Conservation (phyloP, 75 land plant genomes). For the Sequoiadendron giganteum region DNA sequence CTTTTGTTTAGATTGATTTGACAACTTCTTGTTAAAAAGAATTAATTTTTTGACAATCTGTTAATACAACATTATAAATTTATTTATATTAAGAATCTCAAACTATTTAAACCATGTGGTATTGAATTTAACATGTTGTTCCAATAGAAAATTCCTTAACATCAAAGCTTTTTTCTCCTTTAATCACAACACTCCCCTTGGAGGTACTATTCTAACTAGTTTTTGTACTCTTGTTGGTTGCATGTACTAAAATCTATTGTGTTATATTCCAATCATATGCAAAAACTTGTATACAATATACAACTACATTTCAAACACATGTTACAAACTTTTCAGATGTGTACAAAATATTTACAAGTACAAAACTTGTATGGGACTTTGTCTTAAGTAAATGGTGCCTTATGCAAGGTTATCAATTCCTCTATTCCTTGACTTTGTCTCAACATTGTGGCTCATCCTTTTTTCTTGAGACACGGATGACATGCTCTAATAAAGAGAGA, state of each 20-base stretch:
- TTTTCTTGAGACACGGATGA: too few relatives aligned
- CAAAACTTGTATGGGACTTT: neutral
- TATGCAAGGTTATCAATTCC: too few relatives aligned
- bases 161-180: conserved; percentile 70
- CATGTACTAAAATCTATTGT: neutral
- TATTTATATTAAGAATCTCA: neutral
- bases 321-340: neutral
- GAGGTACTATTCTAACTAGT: conserved; percentile 48
- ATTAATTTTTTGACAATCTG: neutral
- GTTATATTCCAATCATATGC: neutral
- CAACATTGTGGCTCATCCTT: too few relatives aligned
- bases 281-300: neutral
- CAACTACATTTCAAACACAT: neutral
- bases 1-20: neutral
- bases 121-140: conserved; percentile 24
- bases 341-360: neutral
- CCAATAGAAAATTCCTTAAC: conserved; percentile 73
- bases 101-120: neutral
- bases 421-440: too few relatives aligned
- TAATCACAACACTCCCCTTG: conserved; percentile 87
- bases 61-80: neutral
- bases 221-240: neutral
- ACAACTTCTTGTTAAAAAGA: neutral
- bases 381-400: too few relatives aligned
- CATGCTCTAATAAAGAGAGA: too few relatives aligned